These are phyloP conservation scores for Akanthomyces lecanii DNA, from an alignment of 2,329 filamentous ascomycete genomes.

Conservation along the genomic window DNA sequence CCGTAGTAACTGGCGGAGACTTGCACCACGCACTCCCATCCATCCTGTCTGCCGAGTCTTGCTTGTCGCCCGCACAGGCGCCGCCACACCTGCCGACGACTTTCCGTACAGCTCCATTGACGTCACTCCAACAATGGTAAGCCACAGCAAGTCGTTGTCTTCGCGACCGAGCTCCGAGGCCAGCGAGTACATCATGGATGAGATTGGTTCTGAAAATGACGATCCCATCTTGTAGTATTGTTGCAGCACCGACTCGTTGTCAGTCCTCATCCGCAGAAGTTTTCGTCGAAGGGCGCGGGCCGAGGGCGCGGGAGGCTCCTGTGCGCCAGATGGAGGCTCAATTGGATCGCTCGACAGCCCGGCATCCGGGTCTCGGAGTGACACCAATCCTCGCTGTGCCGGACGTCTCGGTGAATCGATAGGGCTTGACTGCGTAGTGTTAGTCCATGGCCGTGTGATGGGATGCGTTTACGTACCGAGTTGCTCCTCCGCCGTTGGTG, in stretches of 20 bases:
- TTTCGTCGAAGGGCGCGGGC: slow-evolving; percentile 67
- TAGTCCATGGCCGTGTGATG: background rate
- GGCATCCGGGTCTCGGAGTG: slow-evolving; percentile 44
- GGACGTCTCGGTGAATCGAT: slow-evolving; percentile 63
- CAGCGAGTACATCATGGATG: slow-evolving; percentile 88
- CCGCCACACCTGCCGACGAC: slow-evolving; percentile 73
- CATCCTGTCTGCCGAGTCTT: slow-evolving; percentile 61
- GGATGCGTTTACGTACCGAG: slow-evolving; percentile 55
- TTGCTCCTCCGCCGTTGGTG: slow-evolving; percentile 81
- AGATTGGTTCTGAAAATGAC: slow-evolving; percentile 92
- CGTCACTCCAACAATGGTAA: slow-evolving; percentile 91
- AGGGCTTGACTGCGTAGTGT: slow-evolving; percentile 51
- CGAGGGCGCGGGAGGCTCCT: slow-evolving; percentile 60
- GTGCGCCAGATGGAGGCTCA: slow-evolving; percentile 55
- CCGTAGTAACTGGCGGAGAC: slow-evolving; percentile 78
- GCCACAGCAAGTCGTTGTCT: slow-evolving; percentile 94
- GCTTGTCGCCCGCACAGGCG: slow-evolving; percentile 52
- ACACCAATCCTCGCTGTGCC: slow-evolving; percentile 55
- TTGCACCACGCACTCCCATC: slow-evolving; percentile 76
- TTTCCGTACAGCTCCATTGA: slow-evolving; percentile 88
- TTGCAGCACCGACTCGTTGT: slow-evolving; percentile 71
- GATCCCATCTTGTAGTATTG: slow-evolving; percentile 83
- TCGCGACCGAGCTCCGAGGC: slow-evolving; percentile 93
- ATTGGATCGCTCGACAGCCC: slow-evolving; percentile 46
- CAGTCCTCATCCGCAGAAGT: slow-evolving; percentile 68